A percentile compares a stretch with the other conserved stretches of the same genome.
These are phyloP conservation scores for Solanum peruvianum DNA, from an alignment of 257 asterid genomes.

Conservation along the genomic window DNA sequence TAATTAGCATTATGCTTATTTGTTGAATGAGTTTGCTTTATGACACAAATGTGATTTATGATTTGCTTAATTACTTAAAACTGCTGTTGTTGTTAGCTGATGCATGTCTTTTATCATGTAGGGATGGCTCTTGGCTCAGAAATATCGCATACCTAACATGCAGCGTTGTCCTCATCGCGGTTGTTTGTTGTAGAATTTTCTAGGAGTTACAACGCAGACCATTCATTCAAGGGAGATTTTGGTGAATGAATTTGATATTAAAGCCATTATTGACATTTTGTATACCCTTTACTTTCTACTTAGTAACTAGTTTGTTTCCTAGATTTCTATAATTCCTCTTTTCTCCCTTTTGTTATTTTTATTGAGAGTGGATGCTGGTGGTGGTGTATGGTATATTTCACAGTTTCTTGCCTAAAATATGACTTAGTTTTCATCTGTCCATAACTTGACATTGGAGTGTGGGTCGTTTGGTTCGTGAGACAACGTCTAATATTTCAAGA, in stretches of 20 bases:
- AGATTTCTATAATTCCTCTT: background rate
- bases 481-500: background rate
- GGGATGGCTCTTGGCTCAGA: background rate
- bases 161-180: background rate
- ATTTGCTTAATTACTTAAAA: background rate
- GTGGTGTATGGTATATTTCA: background rate
- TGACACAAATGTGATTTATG: background rate
- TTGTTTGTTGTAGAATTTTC: background rate
- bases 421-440: background rate
- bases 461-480: background rate
- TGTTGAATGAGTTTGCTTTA: background rate
- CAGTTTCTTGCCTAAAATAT: background rate
- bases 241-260: background rate
- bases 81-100: background rate
- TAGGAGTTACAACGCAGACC: background rate
- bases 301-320: background rate
- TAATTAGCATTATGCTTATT: background rate
- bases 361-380: background rate
- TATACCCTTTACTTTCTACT: background rate
- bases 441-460: background rate
- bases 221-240: background rate
- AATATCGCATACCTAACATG: background rate
- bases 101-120: background rate
- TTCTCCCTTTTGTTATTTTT: background rate
- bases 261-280: background rate